Base-by-base conservation (phyloP, 2,329 filamentous ascomycete species). In the Aspergillus floridensis region DNA sequence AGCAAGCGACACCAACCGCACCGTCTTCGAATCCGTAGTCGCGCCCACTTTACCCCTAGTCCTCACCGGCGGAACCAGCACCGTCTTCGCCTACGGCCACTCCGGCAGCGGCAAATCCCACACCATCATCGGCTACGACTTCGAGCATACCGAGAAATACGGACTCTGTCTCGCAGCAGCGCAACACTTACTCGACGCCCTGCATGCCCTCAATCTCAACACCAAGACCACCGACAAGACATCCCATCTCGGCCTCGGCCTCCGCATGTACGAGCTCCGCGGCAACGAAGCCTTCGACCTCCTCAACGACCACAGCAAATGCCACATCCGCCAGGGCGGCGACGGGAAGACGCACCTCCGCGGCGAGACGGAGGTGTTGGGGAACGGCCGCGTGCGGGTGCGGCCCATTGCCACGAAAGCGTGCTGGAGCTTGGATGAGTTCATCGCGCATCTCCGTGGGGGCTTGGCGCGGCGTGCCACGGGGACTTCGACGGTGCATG, bases 11-110 rank as follows among this genome's bases (percentile, higher is more conserved):
- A 35, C 32, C 8, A 35, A 14, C 12, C 10, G 14, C 10, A 8
- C 32, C 11, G 32, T 35, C 8, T 35, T 35, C 32, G 32, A 35
- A 8, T 8, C 32, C 32, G 32, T 35, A 1, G 12, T 14, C 10
- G 66, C 68, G 14, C 74, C 76, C 4, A 67, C 66, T 0, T 54
- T 79, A 0, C 69, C 74, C 1, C 53, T 63, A 11, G 70, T 80
- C 10, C 55, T 79, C 29, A 53, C 65, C 11, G 76, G 77, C 4
- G 66, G 65, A 14, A 74, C 64, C 12, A 78, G 76, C 68, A 80
- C 74, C 53, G 75, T 78, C 65, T 78, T 79, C 59, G 77, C 77
- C 10, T 79, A 80, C 56, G 77, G 77, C 3, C 76, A 79, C 63
- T 77, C 77, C 2, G 74, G 74, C 19, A 78, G 76, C 56, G 76